Evolutionary conservation across 495 filamentous ascomycete genomes (phyloP), one percentile per base, ranked within the genome.

Genomic region (Cudoniella acicularis): DNA sequence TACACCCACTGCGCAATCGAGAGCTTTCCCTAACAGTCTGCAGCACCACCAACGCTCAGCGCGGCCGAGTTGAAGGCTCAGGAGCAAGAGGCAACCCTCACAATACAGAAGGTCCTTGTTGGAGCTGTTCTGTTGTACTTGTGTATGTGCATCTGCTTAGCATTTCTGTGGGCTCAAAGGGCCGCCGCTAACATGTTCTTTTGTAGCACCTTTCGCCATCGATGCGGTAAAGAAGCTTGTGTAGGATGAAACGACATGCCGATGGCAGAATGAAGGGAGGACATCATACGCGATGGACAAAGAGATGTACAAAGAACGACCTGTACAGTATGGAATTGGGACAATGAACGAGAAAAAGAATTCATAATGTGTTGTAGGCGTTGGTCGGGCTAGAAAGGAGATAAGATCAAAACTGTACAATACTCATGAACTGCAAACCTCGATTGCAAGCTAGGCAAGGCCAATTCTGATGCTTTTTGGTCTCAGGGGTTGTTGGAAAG

Each of bases 101-200:
- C 85, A 48, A 68, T 92, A 66, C 81, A 84, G 68, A 77, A 74
- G 49, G 83, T 83, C 62, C 62, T 90, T 56, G 79, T 80, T 30
- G 79, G 82, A 49, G 82, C 85, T 59, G 70, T 88, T 64, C 59
- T 87, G 26, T 82, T 96, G 59, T 96, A 96, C 75, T 75, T 96
- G 51, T 92, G 92, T 96, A 84, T 64, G 87, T 73, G 20, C 30
- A 54, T 54, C 17, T 6, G 2, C 2, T 9, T 25, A 16, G 21
- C 9, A 30, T 4, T 41, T 45, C 11, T 40, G 23, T 25, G 1
- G n/a, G 46, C 18, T 18, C 10, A 8, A 54, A 22, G 47, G 1
- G 18, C 10, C 53, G 27, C 51, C 40, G 52, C 27, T 57, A 47
- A 51, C 25, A 58, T 27, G 18, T 20, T 45, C 30, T 30, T 36